Conservation (phyloP, 2,329 filamentous ascomycete species). For the Eurotiales sp. region DNA sequence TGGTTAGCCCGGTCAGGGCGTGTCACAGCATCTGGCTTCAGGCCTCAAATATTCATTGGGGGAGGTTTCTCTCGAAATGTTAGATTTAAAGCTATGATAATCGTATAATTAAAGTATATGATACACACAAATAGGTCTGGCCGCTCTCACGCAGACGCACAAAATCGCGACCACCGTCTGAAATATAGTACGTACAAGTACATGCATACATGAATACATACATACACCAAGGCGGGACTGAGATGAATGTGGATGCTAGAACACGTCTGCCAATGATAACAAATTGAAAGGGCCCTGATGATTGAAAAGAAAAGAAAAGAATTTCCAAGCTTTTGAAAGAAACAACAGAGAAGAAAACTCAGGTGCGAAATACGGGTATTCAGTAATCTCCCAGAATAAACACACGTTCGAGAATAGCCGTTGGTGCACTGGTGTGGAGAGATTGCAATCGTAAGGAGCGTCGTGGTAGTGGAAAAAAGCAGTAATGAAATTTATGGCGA, state of each 20-base stretch:
- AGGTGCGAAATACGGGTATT: slow-evolving; percentile 10
- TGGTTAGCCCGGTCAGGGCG: background rate
- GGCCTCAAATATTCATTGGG: background rate
- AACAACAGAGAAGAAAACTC: slow-evolving; percentile 5
- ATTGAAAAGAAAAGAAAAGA: background rate
- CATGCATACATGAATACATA: slow-evolving; percentile 1
- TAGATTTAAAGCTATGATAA: background rate
- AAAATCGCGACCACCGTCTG: slow-evolving; percentile 1
- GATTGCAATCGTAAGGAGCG: slow-evolving; percentile 13
- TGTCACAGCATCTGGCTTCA: background rate
- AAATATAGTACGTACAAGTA: slow-evolving; percentile 5
- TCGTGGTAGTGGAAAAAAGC: slow-evolving; percentile 10
- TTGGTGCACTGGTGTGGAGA: background rate
- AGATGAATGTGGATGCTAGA: background rate
- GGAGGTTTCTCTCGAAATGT: background rate
- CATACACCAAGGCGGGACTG: background rate
- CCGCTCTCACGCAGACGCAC: background rate
- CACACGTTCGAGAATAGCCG: background rate
- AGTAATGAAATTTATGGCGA: background rate
- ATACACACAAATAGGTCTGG: slow-evolving; percentile 3
- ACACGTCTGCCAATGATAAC: background rate
- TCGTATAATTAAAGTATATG: slow-evolving; percentile 8
- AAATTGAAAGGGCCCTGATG: background rate
- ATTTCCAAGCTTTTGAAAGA: slow-evolving; percentile 4
- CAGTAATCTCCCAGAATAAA: slow-evolving; percentile 2